Evolutionary conservation across 202 grass and related monocot genomes (phyloP).

Genomic region (Elaeis oleifera): DNA sequence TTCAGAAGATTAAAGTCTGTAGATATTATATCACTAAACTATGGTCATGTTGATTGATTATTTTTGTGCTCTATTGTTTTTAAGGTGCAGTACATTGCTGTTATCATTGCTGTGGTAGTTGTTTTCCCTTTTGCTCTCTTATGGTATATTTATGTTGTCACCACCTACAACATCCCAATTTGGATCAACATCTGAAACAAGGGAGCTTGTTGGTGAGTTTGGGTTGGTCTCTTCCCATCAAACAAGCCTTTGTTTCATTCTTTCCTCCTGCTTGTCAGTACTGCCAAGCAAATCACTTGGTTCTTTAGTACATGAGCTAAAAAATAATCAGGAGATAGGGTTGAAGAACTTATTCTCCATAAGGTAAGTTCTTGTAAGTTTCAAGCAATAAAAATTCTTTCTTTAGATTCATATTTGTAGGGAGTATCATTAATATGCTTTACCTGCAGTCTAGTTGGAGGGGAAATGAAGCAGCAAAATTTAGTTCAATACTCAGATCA

Average conservation of each 20-base stretch:
- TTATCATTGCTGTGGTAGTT: neutral
- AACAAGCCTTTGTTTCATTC: neutral
- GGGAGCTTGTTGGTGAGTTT: neutral
- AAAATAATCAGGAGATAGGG: neutral
- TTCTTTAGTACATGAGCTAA: too few relatives aligned
- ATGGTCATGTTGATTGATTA: too few relatives aligned
- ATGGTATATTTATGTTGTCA: neutral
- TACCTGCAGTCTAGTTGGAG: conserved; percentile 18
- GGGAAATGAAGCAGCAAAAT: conserved; percentile 23
- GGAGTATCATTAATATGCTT: too few relatives aligned
- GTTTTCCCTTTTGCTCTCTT: neutral
- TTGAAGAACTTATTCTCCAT: neutral
- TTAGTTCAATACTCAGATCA: conserved; percentile 12
- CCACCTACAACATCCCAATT: neutral
- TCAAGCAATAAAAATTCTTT: neutral
- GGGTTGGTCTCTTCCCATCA: neutral
- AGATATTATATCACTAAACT: too few relatives aligned
- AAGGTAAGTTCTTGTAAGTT: neutral
- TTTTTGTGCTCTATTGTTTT: too few relatives aligned
- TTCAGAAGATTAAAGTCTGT: too few relatives aligned
- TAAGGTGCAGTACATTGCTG: neutral
- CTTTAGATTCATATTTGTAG: neutral
- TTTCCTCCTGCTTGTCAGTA: too few relatives aligned
- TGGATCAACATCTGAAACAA: neutral
- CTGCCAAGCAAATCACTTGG: too few relatives aligned